Conservation (phyloP, 1,139 yeast species). For the Candida tropicalis region DNA sequence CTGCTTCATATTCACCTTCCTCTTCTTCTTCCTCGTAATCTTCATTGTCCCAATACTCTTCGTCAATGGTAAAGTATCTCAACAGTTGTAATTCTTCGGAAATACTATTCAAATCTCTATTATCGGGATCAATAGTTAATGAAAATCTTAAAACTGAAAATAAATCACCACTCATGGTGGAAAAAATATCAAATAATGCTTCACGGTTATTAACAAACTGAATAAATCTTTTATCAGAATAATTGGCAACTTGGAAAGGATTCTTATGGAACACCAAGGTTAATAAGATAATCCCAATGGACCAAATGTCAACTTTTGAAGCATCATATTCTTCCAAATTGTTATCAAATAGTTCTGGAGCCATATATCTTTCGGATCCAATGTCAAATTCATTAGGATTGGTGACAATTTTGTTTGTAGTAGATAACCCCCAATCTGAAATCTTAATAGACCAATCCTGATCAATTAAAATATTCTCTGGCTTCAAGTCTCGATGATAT, state of each 20-base stretch:
- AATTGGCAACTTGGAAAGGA: constrained; percentile 85
- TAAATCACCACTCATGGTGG: constrained; percentile 84
- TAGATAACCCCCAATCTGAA: constrained; percentile 93
- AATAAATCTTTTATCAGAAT: constrained; percentile 80
- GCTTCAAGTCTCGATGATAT: constrained; percentile 87
- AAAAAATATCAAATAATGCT: constrained; percentile 88
- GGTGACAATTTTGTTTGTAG: constrained; percentile 60
- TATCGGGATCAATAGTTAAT: constrained; percentile 83
- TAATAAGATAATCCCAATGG: constrained; percentile 82
- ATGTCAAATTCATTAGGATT: constrained; percentile 73
- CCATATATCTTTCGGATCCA: constrained; percentile 96
- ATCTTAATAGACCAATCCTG: constrained; percentile 81
- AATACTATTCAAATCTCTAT: constrained; percentile 68
- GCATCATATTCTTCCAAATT: constrained; percentile 74
- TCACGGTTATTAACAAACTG: constrained; percentile 89
- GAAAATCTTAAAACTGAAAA: constrained; percentile 79
- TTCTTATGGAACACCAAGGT: constrained; percentile 88
- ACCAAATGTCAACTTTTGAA: constrained; percentile 89
- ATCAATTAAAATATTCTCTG: constrained; percentile 80
- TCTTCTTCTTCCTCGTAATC: constrained; percentile 49
- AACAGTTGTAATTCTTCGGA: constrained; percentile 61
- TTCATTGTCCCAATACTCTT: constrained; percentile 57
- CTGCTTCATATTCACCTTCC: constrained; percentile 23
- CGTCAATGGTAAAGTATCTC: constrained; percentile 81
- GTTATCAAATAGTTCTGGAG: constrained; percentile 82